Percentiles rank a stretch among this genome's conserved stretches.
These are phyloP conservation scores for Verbena officinalis DNA, from an alignment of 257 asterid genomes.

Conservation along the genomic window DNA sequence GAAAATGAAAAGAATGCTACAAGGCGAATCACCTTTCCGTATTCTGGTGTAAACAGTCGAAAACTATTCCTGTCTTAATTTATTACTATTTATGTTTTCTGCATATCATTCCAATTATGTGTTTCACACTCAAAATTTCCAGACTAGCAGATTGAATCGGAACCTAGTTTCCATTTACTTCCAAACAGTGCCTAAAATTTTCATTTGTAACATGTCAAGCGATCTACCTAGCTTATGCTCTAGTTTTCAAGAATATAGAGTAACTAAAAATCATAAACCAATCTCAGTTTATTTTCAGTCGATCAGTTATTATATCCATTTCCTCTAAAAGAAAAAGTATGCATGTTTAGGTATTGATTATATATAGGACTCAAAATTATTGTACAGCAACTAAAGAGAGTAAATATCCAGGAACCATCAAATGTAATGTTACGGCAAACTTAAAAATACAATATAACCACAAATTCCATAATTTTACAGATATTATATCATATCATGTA, in stretches of 20 bases:
- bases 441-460: neutral
- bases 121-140: conserved; percentile 1
- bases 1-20: neutral
- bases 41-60: neutral
- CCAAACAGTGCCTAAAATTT: neutral
- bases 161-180: conserved; percentile 19
- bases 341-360: neutral
- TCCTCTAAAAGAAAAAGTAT: neutral
- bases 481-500: conserved; percentile 9
- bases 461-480: neutral
- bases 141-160: neutral
- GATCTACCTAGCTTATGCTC: neutral
- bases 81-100: neutral
- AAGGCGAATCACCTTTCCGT: neutral
- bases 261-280: neutral
- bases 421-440: neutral
- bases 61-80: neutral
- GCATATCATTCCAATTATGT: conserved; percentile 3
- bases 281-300: neutral
- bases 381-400: conserved; percentile 22
- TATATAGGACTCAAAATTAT: neutral
- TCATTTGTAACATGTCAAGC: conserved; percentile 9
- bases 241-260: neutral
- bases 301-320: neutral
- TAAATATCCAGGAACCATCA: neutral